Base-by-base conservation (phyloP, 176 grass and related monocot species). In the Elymus sibiricus region DNA sequence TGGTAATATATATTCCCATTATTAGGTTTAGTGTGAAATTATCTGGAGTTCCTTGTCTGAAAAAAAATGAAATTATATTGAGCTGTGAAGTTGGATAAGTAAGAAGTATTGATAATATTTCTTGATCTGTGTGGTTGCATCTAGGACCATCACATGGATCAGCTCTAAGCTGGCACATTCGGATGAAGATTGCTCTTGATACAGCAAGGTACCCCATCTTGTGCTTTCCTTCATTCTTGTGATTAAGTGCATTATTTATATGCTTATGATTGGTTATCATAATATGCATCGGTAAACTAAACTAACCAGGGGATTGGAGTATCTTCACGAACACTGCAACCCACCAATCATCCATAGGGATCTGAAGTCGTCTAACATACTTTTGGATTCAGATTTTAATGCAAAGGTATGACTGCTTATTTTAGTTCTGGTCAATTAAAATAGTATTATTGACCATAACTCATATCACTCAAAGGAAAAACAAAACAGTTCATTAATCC, bases 101-200 rank as follows among this genome's bases (percentile, higher is more conserved):
- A 40, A 35, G 34, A 83, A 80, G 58, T 56, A 38, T 80, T 10
- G 17, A 24, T 86, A 4, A 51, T 2, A 35, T 82, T 53, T 84
- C 38, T 69, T 64, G 43, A 76, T 85, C 58, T 32, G 12, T 17
- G 1, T 77, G 70, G 32, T 51, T 83, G 39, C 86, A 63, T 88
- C 43, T 82, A 99, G 97, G 97, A 14, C 80, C 94, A 85, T 93
- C 92, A 79, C 90, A 93, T 90, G 97, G 94, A 26, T 94, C 97
- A 73, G 86, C 91, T 87, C 84, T 98, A 77, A 92, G 82, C 35
- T 99, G 97, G 97, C 80, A 97, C 59, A 85, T 97, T 72, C 88
- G 97, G 64, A 96, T 99, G 92, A 99, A 99, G 93, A 96, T 99
- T 59, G 97, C 97, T 34, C 92, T 99, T 34, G 94, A 97, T 87